A percentile compares a stretch with the other conserved stretches of the same genome.
These are phyloP conservation scores for Metschnikowia santaceciliae DNA, from an alignment of 805 yeast genomes.

Conservation along the genomic window DNA sequence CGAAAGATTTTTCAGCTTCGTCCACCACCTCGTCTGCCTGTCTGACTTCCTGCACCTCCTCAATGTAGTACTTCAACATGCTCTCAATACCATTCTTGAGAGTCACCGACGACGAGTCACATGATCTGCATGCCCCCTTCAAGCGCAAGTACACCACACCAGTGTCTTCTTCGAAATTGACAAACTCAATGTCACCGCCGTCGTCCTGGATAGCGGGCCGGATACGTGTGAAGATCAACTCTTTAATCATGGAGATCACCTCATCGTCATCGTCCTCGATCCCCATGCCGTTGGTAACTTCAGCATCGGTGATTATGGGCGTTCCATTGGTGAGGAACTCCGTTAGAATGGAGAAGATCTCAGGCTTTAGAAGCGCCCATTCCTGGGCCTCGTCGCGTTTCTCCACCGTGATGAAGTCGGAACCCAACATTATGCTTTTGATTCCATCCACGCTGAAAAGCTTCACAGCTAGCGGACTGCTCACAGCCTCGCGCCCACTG, in stretches of 20 bases:
- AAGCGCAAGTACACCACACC: slow-evolving; percentile 59
- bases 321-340: slow-evolving; percentile 54
- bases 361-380: slow-evolving; percentile 65
- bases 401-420: slow-evolving; percentile 79
- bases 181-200: slow-evolving; percentile 72
- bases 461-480: slow-evolving; percentile 74
- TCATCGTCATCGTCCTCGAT: slow-evolving; percentile 63
- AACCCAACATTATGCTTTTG: slow-evolving; percentile 71
- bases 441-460: slow-evolving; percentile 75
- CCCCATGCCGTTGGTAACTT: slow-evolving; percentile 36
- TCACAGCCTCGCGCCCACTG: slow-evolving; percentile 68
- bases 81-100: slow-evolving; percentile 66
- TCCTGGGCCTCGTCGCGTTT: slow-evolving; percentile 47
- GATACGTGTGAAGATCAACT: slow-evolving; percentile 63
- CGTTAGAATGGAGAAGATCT: slow-evolving; percentile 55
- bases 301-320: slow-evolving; percentile 41
- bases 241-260: slow-evolving; percentile 62
- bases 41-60: slow-evolving; percentile 58
- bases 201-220: slow-evolving; percentile 74
- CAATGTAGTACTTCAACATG: slow-evolving; percentile 67
- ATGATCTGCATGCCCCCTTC: slow-evolving; percentile 71
- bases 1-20: slow-evolving; percentile 14
- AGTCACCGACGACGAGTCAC: slow-evolving; percentile 63
- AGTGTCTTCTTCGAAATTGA: slow-evolving; percentile 47
- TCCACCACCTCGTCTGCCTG: slow-evolving; percentile 42